These are phyloP conservation scores for Thoreauomyces humboldtii DNA, from an alignment of 192 early-diverging fungal genomes.

Conservation along the genomic window DNA sequence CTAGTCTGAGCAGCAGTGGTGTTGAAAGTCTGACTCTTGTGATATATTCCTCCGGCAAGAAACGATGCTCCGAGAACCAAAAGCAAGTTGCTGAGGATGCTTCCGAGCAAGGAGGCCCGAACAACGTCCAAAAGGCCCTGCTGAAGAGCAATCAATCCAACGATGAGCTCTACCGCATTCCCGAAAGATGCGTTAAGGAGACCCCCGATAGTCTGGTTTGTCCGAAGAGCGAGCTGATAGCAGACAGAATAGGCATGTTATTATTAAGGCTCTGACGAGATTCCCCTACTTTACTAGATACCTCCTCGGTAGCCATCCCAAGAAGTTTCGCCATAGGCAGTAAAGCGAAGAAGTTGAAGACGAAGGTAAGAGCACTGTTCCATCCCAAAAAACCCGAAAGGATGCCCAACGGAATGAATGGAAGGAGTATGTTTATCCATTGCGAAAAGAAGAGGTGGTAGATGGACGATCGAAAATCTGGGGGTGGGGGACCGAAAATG, in stretches of 20 bases:
- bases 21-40: conserved; percentile 50
- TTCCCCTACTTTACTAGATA: conserved; percentile 16
- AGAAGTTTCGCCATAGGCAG: conserved; percentile 87
- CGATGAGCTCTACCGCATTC: conserved; percentile 71
- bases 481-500: conserved; percentile 20
- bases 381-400: conserved; percentile 60
- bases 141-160: conserved; percentile 77
- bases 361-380: conserved; percentile 65
- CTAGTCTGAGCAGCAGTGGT: conserved; percentile 34
- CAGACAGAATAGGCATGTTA: background rate
- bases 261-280: background rate
- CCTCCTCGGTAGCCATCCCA: conserved; percentile 84
- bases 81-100: conserved; percentile 84
- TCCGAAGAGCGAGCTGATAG: conserved; percentile 13
- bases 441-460: conserved; percentile 23
- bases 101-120: conserved; percentile 85
- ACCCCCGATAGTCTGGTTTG: conserved; percentile 64
- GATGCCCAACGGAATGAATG: conserved; percentile 82
- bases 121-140: conserved; percentile 79
- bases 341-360: conserved; percentile 85
- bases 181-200: conserved; percentile 79
- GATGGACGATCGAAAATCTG: conserved; percentile 9
- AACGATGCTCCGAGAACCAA: conserved; percentile 87
- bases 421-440: conserved; percentile 59
- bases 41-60: conserved; percentile 77